Evolutionary conservation across 2,329 filamentous ascomycete species (phyloP), one percentile per base, ranked within the genome.

Genomic region (Ophiosphaerella narmari): DNA sequence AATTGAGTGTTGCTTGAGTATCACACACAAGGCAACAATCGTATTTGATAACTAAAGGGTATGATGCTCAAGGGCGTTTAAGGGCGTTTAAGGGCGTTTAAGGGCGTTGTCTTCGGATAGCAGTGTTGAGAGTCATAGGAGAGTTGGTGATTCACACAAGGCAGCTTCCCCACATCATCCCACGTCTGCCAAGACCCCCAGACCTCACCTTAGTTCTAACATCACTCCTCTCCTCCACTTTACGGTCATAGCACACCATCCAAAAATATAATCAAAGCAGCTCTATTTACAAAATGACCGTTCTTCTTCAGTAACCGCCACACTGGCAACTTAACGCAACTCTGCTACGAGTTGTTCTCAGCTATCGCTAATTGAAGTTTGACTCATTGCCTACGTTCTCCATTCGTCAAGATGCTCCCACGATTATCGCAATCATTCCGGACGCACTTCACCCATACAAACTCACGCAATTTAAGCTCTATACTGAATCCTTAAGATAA

Each of bases 381-480:
- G 35, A 60, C 54, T 35, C 53, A 54, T 54, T 52, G 50, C 55
- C 64, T 67, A 62, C 54, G 31, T 51, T 53, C 33, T 48, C 55
- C 50, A 55, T 51, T 53, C 61, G 70, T 66, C 77, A 81, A 78
- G 55, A 83, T 83, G 81, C 70, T 75, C 74, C 75, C 71, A 65
- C 68, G 73, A 75, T 68, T 78, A 63, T 74, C 76, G 52, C 67
- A 72, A 61, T 69, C 77, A 54, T 80, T 77, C 66, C 75, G 74
- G 61, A 75, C 78, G 60, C 77, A 80, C 62, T 73, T 77, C 59
- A 78, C 74, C 43, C 78, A 82, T 65, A 80, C 78, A 38, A 79
- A 80, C 54, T 78, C 76, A 26, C 74, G 74, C 51, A 75, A 75
- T 60, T 75, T 81, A 80, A 62, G 49, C 48, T 43, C 31, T 46